Percentiles rank a stretch among this genome's conserved stretches.
phyloP scores from a whole-genome alignment of 257 asterid genomes.

The Lycium barbarum region DNA sequence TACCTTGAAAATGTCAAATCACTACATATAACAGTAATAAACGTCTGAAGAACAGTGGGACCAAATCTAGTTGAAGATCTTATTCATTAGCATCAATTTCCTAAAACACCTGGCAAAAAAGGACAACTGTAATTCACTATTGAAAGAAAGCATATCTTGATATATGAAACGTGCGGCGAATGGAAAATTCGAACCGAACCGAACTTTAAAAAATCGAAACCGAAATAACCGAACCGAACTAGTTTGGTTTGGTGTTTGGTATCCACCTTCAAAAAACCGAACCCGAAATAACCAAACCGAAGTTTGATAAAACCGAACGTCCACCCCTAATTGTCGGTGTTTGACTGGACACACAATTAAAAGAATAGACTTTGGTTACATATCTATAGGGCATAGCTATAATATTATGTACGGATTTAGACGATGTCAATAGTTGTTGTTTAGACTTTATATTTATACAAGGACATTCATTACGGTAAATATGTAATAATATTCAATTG shows the following conservation, averaged over 20 bases:
- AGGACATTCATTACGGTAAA: background rate
- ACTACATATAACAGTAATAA: no score
- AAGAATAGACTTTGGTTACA: no score
- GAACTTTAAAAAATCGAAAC: no score
- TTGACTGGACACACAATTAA: background rate
- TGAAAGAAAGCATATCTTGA: background rate
- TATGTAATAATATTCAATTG: background rate
- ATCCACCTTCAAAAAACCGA: no score
- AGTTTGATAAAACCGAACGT: no score
- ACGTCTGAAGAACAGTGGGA: conserved; percentile 9
- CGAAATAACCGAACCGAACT: no score
- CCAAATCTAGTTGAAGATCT: background rate
- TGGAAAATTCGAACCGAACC: no score
- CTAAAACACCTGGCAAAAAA: background rate
- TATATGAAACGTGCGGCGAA: background rate
- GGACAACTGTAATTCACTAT: background rate
- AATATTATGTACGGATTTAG: no score
- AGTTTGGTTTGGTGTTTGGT: no score
- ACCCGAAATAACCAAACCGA: no score
- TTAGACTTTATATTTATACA: background rate
- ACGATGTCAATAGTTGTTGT: no score
- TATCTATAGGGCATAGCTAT: background rate
- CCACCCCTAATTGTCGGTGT: no score
- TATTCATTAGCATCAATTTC: background rate
- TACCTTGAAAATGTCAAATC: background rate